Conservation (phyloP, 2,329 filamentous ascomycete genomes). For the Apiospora malaysiana region DNA sequence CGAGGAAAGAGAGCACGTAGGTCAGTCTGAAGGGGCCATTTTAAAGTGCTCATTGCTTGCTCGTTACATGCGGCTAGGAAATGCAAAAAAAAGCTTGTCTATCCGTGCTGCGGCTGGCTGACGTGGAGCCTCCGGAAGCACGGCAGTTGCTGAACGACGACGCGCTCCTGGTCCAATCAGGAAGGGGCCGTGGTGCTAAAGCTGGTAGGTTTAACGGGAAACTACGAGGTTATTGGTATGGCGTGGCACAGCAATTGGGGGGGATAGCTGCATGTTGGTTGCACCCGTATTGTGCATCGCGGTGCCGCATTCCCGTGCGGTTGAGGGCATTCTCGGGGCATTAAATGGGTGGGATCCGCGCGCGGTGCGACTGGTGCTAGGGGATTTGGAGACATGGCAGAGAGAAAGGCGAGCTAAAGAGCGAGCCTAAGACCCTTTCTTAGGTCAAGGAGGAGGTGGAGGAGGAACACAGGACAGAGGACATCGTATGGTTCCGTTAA, state of each 20-base stretch:
- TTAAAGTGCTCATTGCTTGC: background rate
- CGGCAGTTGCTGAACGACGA: background rate
- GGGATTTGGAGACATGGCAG: background rate
- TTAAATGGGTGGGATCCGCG: background rate
- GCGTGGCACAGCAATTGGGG: background rate
- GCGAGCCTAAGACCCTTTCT: background rate
- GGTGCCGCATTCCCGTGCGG: slow-evolving; percentile 1
- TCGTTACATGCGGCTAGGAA: background rate
- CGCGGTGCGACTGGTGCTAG: slow-evolving; percentile 5
- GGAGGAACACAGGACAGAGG: background rate
- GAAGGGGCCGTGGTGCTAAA: background rate
- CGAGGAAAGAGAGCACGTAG: background rate
- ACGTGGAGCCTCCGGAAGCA: background rate
- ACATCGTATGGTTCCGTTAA: background rate
- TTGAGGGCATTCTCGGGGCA: background rate
- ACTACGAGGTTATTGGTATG: background rate
- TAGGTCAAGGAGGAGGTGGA: no score
- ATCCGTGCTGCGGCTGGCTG: background rate
- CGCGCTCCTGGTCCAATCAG: background rate
- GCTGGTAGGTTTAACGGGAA: background rate
- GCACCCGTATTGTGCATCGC: background rate
- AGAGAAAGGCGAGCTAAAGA: background rate
- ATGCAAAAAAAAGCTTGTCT: background rate
- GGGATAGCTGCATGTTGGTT: background rate
- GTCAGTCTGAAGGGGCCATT: background rate